Conservation (phyloP, 1,284 basidiomycete genomes). For the Porogramme epimiltina region DNA sequence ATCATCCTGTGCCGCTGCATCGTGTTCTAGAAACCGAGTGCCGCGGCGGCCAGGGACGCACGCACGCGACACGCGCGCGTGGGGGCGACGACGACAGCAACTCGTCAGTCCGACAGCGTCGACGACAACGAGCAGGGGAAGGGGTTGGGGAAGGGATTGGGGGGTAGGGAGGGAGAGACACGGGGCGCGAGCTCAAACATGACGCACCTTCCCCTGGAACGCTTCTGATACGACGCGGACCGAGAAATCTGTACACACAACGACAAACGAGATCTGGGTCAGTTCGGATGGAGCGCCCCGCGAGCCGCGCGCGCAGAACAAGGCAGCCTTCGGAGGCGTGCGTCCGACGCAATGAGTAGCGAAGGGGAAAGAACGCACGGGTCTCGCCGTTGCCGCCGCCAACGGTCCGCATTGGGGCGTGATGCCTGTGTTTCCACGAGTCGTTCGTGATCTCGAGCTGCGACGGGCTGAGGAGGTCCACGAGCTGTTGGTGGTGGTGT, state of each 20-base stretch:
- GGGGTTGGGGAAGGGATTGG: too few relatives aligned
- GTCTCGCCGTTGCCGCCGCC: conserved; percentile 66
- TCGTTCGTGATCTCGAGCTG: conserved; percentile 69
- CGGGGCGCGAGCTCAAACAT: background rate
- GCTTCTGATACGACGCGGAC: conserved; percentile 68
- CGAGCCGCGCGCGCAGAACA: too few relatives aligned
- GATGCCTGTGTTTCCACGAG: conserved; percentile 77
- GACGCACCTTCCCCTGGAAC: conserved; percentile 69
- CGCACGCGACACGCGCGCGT: too few relatives aligned
- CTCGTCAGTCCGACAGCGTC: conserved; percentile 3
- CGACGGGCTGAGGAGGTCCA: conserved; percentile 54
- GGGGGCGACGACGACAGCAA: conserved; percentile 8
- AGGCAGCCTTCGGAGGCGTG: too few relatives aligned
- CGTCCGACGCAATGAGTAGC: conserved; percentile 8
- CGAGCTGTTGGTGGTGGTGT: conserved; percentile 44
- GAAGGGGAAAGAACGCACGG: conserved; percentile 50
- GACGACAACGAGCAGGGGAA: too few relatives aligned
- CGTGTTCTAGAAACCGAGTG: conserved; percentile 54
- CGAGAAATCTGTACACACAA: conserved; percentile 61
- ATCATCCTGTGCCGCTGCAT: conserved; percentile 81
- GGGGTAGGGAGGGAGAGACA: too few relatives aligned
- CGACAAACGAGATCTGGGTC: background rate
- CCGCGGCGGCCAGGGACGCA: too few relatives aligned
- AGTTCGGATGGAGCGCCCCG: too few relatives aligned
- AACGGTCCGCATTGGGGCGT: conserved; percentile 70